phyloP scores from a whole-genome alignment of 2,329 filamentous ascomycete species.

The Teratosphaeria zuluensis region DNA sequence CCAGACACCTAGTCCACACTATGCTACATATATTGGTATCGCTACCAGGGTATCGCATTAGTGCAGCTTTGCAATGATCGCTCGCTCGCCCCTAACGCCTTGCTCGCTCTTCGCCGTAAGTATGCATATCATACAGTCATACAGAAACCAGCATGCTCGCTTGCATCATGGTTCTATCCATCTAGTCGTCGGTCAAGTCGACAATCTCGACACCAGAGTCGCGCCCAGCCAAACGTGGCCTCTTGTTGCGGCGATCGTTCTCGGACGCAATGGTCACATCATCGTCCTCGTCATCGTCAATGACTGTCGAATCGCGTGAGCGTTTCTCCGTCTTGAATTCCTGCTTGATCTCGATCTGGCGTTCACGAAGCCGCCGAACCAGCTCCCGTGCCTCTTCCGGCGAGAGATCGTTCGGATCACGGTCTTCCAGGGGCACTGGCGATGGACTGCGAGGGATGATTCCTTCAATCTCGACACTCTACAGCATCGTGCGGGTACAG shows the following conservation, averaged over 20 bases:
- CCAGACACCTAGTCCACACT: too few relatives aligned
- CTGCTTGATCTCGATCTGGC: constrained; percentile 2
- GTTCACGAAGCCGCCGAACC: constrained; percentile 7
- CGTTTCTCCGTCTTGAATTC: constrained; percentile 12
- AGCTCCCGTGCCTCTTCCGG: constrained; percentile 17
- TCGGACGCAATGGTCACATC: constrained; percentile 9
- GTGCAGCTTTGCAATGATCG: too few relatives aligned
- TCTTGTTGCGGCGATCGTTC: constrained; percentile 5
- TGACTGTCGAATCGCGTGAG: constrained; percentile 1
- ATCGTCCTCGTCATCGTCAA: constrained; percentile 7
- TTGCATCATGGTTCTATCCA: background rate
- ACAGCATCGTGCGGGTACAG: constrained; percentile 3
- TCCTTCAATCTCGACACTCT: constrained; percentile 11
- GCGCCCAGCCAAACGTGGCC: constrained; percentile 2
- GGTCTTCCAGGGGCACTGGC: constrained; percentile 17
- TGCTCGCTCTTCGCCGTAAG: background rate
- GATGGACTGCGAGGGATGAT: constrained; percentile 18
- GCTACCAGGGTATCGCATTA: too few relatives aligned
- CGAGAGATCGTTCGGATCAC: constrained; percentile 15
- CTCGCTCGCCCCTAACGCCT: background rate
- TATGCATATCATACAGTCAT: background rate
- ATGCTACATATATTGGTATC: too few relatives aligned
- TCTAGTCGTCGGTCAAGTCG: constrained; percentile 16
- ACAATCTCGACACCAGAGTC: constrained; percentile 16
- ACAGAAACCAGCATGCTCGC: background rate